phyloP scores from a whole-genome alignment of 2,329 filamentous ascomycete species.

The Amesomyces nigricolor region DNA sequence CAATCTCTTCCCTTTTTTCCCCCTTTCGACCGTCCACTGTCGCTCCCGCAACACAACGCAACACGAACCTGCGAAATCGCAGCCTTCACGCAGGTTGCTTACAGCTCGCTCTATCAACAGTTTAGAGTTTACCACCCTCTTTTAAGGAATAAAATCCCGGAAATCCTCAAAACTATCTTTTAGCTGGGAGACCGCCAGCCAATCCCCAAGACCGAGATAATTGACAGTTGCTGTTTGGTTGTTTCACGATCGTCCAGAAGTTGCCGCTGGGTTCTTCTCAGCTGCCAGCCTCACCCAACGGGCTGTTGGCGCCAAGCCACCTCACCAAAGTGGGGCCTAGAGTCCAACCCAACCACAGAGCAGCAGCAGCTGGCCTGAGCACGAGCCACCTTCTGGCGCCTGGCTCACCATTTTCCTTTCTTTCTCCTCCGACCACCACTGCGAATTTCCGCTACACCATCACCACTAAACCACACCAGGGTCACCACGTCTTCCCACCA shows the following conservation, averaged over 20 bases:
- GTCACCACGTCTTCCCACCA: constrained; percentile 25
- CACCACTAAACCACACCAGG: constrained; percentile 28
- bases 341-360: background rate
- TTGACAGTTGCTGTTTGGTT: too few relatives aligned
- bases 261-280: constrained; percentile 6
- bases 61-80: too few relatives aligned
- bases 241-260: background rate
- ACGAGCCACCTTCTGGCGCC: constrained; percentile 23
- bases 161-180: too few relatives aligned
- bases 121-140: too few relatives aligned
- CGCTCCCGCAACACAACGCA: too few relatives aligned
- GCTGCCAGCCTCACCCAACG: constrained; percentile 18
- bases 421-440: constrained; percentile 27
- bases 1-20: too few relatives aligned
- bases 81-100: too few relatives aligned
- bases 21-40: too few relatives aligned
- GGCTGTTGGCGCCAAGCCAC: constrained; percentile 13
- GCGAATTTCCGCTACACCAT: constrained; percentile 31
- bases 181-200: too few relatives aligned
- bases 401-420: constrained; percentile 27
- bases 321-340: constrained; percentile 9
- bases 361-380: constrained; percentile 11
- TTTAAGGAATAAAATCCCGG: too few relatives aligned
- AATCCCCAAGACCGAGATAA: too few relatives aligned
- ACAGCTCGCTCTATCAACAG: too few relatives aligned